These are phyloP conservation scores for Talaromyces ruber DNA, from an alignment of 495 filamentous ascomycete species.

Conservation along the genomic window DNA sequence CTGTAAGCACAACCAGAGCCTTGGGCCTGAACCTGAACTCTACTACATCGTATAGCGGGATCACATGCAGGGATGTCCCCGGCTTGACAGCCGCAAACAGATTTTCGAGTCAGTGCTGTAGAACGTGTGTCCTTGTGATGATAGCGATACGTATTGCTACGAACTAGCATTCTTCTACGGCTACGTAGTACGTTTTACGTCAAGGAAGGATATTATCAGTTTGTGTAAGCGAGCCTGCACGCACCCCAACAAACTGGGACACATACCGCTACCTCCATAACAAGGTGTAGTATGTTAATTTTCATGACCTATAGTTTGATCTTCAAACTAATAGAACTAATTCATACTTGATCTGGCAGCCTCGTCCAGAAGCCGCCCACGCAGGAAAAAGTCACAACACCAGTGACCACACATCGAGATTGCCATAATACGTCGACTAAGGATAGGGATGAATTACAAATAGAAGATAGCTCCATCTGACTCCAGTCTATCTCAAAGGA, in stretches of 20 bases:
- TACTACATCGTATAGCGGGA: neutral
- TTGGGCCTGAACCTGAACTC: neutral
- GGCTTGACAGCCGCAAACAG: neutral
- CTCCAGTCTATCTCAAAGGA: neutral
- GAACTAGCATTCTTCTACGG: neutral
- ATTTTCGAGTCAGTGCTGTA: neutral
- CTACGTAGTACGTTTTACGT: neutral
- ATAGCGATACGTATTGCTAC: neutral
- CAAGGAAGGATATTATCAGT: neutral
- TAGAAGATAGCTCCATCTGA: too few relatives aligned
- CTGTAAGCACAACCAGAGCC: neutral
- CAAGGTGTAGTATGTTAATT: neutral
- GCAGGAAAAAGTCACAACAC: too few relatives aligned
- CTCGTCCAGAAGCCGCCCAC: neutral
- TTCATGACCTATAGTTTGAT: neutral
- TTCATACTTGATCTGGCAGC: neutral
- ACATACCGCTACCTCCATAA: neutral
- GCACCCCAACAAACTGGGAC: neutral
- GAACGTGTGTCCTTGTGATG: neutral
- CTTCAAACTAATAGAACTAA: neutral
- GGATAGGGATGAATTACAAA: neutral
- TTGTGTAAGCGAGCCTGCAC: neutral
- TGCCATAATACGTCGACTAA: neutral
- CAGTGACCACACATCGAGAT: too few relatives aligned
- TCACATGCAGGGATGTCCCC: neutral